A percentile compares a stretch with the other conserved stretches of the same genome.
phyloP scores from a whole-genome alignment of 192 early-diverging fungal genomes.

The Coemansia sp. region DNA sequence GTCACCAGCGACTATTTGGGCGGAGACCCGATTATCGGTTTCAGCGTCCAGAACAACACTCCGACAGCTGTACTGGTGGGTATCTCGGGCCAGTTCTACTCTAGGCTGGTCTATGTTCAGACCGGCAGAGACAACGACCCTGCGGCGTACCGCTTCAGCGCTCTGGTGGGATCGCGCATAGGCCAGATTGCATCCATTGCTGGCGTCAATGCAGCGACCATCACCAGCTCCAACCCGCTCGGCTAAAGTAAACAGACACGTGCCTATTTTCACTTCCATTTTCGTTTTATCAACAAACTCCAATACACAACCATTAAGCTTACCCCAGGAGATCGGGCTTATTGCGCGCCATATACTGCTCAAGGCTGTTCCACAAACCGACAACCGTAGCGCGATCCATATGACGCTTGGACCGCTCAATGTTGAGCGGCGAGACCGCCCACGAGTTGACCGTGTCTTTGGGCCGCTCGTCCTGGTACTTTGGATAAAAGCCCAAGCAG shows the following conservation, averaged over 20 bases:
- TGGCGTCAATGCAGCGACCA: conserved; percentile 11
- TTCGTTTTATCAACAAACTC: background rate
- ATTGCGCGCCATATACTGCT: conserved; percentile 36
- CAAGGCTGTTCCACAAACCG: conserved; percentile 40
- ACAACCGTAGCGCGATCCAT: conserved; percentile 44
- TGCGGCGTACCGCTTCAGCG: conserved; percentile 39
- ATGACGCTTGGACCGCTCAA: conserved; percentile 46
- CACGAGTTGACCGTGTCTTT: conserved; percentile 34
- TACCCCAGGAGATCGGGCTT: conserved; percentile 35
- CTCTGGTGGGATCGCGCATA: conserved; percentile 21
- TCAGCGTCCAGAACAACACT: conserved; percentile 12
- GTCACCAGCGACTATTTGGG: conserved; percentile 33
- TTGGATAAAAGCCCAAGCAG: conserved; percentile 61
- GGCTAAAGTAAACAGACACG: background rate
- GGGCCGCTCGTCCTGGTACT: conserved; percentile 43
- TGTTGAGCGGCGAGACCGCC: conserved; percentile 31
- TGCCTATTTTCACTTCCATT: background rate
- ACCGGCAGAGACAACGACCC: conserved; percentile 25
- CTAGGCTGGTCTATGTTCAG: conserved; percentile 17
- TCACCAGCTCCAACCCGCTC: conserved; percentile 18
- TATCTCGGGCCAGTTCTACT: conserved; percentile 39
- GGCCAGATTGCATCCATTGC: conserved; percentile 15
- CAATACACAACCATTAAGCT: background rate
- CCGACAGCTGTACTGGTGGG: conserved; percentile 35
- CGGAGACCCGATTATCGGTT: conserved; percentile 46